Conservation (phyloP, 208 protist genomes). For the Acanthamoeba lenticulata region DNA sequence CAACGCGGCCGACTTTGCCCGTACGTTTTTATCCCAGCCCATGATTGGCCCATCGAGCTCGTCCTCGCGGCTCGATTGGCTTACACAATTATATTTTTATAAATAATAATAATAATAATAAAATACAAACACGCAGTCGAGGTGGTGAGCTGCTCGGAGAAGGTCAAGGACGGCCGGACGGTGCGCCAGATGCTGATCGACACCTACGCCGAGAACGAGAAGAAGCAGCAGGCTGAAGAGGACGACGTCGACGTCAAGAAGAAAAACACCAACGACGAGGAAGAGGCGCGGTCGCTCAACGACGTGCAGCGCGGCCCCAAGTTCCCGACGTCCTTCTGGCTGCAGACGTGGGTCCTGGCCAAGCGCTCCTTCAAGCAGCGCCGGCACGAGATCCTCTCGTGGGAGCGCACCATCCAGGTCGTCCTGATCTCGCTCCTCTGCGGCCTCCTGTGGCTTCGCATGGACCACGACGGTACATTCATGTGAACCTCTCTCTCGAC, state of each 20-base stretch:
- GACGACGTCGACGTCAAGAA: neutral
- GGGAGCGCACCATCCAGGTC: constrained; percentile 60
- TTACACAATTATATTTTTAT: too few species aligned
- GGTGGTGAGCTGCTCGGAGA: constrained; percentile 5
- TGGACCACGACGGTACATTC: neutral
- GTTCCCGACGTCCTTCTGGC: neutral
- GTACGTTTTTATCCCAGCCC: too few species aligned
- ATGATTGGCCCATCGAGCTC: too few species aligned
- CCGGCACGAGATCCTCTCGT: neutral
- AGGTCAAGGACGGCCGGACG: constrained; percentile 25
- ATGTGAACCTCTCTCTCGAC: constrained; percentile 9
- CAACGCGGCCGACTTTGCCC: constrained; percentile 14
- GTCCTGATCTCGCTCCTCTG: constrained; percentile 58
- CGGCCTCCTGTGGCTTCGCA: constrained; percentile 66
- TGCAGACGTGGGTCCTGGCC: constrained; percentile 62
- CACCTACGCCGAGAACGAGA: constrained; percentile 8
- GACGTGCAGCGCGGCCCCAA: neutral
- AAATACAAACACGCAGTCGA: neutral
- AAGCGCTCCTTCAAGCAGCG: constrained; percentile 53
- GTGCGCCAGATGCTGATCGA: constrained; percentile 52
- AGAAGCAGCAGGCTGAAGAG: neutral
- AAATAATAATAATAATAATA: too few species aligned
- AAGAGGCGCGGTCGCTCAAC: neutral
- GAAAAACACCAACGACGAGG: too few species aligned
- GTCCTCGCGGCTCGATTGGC: too few species aligned